These are phyloP conservation scores for Cercospora nicotianae DNA, from an alignment of 2,329 filamentous ascomycete species.

Conservation along the genomic window DNA sequence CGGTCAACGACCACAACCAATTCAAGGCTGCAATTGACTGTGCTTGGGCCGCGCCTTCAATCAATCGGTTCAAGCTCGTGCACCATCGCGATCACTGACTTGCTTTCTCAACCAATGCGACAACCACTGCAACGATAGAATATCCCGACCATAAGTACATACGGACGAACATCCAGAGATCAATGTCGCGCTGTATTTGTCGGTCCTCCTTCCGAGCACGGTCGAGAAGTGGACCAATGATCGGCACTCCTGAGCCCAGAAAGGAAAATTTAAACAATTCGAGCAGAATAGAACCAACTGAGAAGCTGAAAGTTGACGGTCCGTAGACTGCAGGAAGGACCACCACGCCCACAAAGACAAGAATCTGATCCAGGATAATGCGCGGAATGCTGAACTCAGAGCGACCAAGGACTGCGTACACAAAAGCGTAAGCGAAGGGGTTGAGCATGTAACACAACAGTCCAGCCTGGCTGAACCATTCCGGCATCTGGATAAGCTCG, in stretches of 20 bases:
- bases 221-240: not conserved
- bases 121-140: not conserved
- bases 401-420: not conserved
- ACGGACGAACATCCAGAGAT: not conserved
- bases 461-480: not conserved
- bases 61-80: too few species aligned
- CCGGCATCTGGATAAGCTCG: not conserved
- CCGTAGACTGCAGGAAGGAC: not conserved
- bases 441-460: not conserved
- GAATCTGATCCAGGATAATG: not conserved
- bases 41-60: too few species aligned
- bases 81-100: not conserved
- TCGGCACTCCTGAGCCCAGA: not conserved
- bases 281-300: not conserved
- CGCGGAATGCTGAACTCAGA: not conserved
- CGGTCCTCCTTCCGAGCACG: not conserved
- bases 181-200: not conserved
- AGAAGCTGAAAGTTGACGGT: not conserved
- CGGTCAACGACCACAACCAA: too few species aligned
- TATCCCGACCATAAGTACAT: not conserved
- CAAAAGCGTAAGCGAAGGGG: not conserved
- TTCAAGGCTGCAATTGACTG: too few species aligned
- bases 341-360: not conserved
- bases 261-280: not conserved
- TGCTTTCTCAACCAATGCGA: not conserved